Base-by-base conservation (phyloP, 805 yeast genomes). In the Scheffersomyces coipomensis region DNA sequence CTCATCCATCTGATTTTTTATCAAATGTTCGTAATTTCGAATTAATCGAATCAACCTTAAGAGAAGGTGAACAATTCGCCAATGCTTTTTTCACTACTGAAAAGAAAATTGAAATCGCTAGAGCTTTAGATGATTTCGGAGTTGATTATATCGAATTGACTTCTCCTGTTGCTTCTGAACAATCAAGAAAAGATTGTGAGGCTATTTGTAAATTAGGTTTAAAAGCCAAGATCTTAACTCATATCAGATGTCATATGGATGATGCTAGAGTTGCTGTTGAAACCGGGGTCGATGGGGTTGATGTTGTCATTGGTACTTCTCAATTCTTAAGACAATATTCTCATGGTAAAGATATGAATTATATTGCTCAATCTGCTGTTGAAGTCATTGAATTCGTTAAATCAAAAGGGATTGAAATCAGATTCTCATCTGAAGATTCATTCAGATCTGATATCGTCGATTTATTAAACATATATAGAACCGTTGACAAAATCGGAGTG, bases 31-130 rank as follows among this genome's bases (percentile, higher is more conserved):
- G 65, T 45, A 68, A 67, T 51, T 77, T 77, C 55, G 71, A 77
- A 58, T 58, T 77, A 29, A 77, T 77, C 42, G 83, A 77, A 52
- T 72, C 80, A 21, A 77, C 83, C 17, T 64, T 77, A 40, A 75
- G 83, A 73, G 83, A 77, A 56, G 83, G 83, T 53, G 83, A 77
- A 57, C 83, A 77, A 56, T 77, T 77, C 48, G 82, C 83, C 51
- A 77, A 77, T 49, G 76, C 83, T n/a, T 77, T 77, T 48, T 77
- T 77, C 64, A 67, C 74, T 35, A 64, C 79, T 31, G 81, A 77
- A 40, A 76, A 66, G 59, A 77, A 77, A 59, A 66, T 77, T 33
- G 76, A 75, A 56, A 77, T 77, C 29, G 83, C 83, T 45, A 77
- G 73, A 58, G 82, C 82, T 33, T 60, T 77, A 47, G 81, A 76